phyloP scores from a whole-genome alignment of 2,329 filamentous ascomycete genomes.

The Neofusicoccum cordaticola region DNA sequence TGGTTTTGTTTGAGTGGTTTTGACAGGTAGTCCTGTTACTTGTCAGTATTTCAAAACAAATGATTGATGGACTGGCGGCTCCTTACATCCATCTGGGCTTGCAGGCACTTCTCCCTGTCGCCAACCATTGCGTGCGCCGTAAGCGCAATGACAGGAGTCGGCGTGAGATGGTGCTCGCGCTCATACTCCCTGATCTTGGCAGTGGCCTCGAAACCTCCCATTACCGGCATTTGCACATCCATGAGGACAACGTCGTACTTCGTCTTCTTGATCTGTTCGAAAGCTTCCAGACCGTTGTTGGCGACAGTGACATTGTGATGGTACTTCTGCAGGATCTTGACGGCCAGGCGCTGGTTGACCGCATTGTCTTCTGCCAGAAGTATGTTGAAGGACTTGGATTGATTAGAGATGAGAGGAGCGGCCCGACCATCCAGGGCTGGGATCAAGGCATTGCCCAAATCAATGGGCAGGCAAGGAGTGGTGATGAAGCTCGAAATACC shows the following conservation, averaged over 20 bases:
- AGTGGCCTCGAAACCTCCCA: slow-evolving; percentile 92
- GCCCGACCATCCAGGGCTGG: slow-evolving; percentile 91
- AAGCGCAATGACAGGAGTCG: slow-evolving; percentile 93
- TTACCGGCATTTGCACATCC: slow-evolving; percentile 99
- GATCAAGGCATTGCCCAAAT: slow-evolving; percentile 93
- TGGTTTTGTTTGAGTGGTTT: slow-evolving; percentile 97
- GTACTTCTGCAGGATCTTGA: slow-evolving; percentile 97
- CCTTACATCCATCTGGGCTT: slow-evolving; percentile 86
- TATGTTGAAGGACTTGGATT: slow-evolving; percentile 93
- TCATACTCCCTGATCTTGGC: slow-evolving; percentile 96
- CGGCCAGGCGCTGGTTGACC: slow-evolving; percentile 92
- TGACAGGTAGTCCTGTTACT: slow-evolving; percentile 75
- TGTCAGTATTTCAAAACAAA: slow-evolving; percentile 20
- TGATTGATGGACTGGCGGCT: background rate
- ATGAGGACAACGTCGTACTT: slow-evolving; percentile 96
- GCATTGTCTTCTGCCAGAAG: slow-evolving; percentile 94
- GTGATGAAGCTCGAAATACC: slow-evolving; percentile 99
- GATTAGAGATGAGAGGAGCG: slow-evolving; percentile 86
- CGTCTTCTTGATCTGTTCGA: slow-evolving; percentile 87
- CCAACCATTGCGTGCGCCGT: slow-evolving; percentile 99
- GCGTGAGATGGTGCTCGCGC: slow-evolving; percentile 70
- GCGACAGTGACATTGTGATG: slow-evolving; percentile 91
- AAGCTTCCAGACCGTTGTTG: slow-evolving; percentile 88
- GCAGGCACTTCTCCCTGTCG: slow-evolving; percentile 95
- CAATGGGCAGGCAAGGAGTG: slow-evolving; percentile 88